These are phyloP conservation scores for Craterostigma plantagineum DNA, from an alignment of 257 asterid genomes.

Conservation along the genomic window DNA sequence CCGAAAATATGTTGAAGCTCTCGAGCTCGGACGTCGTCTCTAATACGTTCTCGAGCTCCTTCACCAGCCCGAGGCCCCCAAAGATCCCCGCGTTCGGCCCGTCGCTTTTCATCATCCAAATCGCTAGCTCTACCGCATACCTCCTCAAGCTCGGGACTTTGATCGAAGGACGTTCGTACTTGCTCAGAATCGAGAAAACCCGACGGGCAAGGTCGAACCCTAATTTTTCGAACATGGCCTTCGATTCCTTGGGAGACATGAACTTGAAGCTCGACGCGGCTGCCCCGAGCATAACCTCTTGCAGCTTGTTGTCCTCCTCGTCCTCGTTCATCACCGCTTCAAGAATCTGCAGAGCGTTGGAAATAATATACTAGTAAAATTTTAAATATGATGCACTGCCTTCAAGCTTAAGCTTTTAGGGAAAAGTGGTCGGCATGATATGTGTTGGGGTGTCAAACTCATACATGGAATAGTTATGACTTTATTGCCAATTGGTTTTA, in stretches of 20 bases:
- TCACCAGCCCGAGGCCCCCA: conserved; percentile 33
- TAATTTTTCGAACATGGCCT: conserved; percentile 19
- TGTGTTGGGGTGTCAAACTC: too few species aligned
- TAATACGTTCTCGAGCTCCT: conserved; percentile 37
- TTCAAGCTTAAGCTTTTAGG: too few species aligned
- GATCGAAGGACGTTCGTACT: conserved; percentile 38
- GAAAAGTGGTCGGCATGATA: too few species aligned
- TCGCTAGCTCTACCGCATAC: conserved; percentile 53
- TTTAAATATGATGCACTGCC: too few species aligned
- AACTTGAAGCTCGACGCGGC: conserved; percentile 52
- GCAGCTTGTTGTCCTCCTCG: conserved; percentile 56
- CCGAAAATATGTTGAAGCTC: conserved; percentile 79
- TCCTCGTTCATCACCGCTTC: conserved; percentile 38
- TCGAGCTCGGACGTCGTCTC: conserved; percentile 89
- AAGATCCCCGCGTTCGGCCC: conserved; percentile 17
- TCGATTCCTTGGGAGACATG: conserved; percentile 37
- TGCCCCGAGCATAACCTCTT: conserved; percentile 79
- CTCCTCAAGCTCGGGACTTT: conserved; percentile 79
- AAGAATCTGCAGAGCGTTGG: conserved; percentile 52
- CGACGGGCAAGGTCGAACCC: conserved; percentile 33
- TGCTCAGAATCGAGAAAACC: conserved; percentile 27
- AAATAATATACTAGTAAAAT: too few species aligned
- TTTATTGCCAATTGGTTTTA: too few species aligned
- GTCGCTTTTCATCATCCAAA: conserved; percentile 83
- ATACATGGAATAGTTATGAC: too few species aligned